phyloP scores from a whole-genome alignment of 805 yeast genomes.

The Brettanomyces anomalus region DNA sequence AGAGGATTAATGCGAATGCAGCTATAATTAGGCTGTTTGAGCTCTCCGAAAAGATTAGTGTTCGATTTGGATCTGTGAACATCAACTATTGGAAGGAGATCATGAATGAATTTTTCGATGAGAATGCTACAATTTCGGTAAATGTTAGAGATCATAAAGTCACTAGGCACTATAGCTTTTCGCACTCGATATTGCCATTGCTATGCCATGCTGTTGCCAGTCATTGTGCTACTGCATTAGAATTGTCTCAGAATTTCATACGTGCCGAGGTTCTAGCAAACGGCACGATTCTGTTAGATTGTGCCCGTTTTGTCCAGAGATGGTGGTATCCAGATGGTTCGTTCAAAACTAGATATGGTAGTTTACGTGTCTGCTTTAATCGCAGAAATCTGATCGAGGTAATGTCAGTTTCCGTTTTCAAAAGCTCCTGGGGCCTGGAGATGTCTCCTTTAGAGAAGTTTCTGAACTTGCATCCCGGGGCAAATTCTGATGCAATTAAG shows the following conservation, averaged over 20 bases:
- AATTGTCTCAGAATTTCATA: slow-evolving; percentile 38
- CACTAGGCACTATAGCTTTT: slow-evolving; percentile 52
- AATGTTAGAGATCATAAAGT: slow-evolving; percentile 37
- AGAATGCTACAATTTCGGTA: slow-evolving; percentile 38
- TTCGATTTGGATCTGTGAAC: slow-evolving; percentile 33
- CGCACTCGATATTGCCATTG: slow-evolving; percentile 55
- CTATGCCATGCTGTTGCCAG: slow-evolving; percentile 45
- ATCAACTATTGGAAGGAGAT: slow-evolving; percentile 42
- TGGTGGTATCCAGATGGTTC: slow-evolving; percentile 65
- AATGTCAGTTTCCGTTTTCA: slow-evolving; percentile 48
- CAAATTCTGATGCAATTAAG: background rate
- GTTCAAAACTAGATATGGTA: slow-evolving; percentile 51
- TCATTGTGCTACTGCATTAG: slow-evolving; percentile 43
- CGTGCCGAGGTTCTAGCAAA: slow-evolving; percentile 45
- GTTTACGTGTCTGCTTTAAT: slow-evolving; percentile 52
- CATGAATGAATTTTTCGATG: slow-evolving; percentile 43
- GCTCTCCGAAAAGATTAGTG: slow-evolving; percentile 34
- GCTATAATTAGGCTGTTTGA: slow-evolving; percentile 44
- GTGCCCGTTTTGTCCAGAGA: slow-evolving; percentile 38
- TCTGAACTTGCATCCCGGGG: slow-evolving; percentile 9
- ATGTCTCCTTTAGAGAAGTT: slow-evolving; percentile 37
- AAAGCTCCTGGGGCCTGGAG: slow-evolving; percentile 37
- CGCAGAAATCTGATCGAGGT: slow-evolving; percentile 60
- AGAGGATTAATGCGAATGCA: slow-evolving; percentile 32
- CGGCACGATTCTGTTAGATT: slow-evolving; percentile 45